Evolutionary conservation across 805 yeast genomes (phyloP).

Genomic region (Lipomyces yamadae): DNA sequence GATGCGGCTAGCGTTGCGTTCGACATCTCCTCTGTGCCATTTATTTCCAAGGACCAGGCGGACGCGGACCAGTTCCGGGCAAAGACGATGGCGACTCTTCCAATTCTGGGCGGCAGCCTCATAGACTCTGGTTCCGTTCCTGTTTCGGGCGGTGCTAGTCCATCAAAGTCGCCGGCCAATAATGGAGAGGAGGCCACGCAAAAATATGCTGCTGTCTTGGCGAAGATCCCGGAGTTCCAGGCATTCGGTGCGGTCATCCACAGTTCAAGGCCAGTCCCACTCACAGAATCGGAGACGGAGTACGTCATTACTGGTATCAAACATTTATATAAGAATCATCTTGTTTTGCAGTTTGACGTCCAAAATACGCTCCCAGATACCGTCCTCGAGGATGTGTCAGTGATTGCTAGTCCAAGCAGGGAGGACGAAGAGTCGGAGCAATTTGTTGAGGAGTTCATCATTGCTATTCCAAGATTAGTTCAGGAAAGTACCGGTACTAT

Average conservation of each 20-base stretch:
- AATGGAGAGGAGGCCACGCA: slow-evolving; percentile 41
- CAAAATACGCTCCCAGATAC: slow-evolving; percentile 82
- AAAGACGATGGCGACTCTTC: slow-evolving; percentile 52
- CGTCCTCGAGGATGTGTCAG: slow-evolving; percentile 75
- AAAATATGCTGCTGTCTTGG: slow-evolving; percentile 70
- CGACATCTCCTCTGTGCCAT: slow-evolving; percentile 70
- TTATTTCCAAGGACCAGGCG: slow-evolving; percentile 48
- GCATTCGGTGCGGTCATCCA: slow-evolving; percentile 76
- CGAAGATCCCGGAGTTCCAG: slow-evolving; percentile 72
- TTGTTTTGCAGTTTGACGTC: slow-evolving; percentile 80
- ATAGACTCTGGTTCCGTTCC: slow-evolving; percentile 40
- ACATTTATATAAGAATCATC: slow-evolving; percentile 75
- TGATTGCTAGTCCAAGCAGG: slow-evolving; percentile 49
- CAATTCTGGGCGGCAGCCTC: slow-evolving; percentile 21
- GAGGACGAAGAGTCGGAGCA: slow-evolving; percentile 56
- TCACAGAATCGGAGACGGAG: slow-evolving; percentile 93
- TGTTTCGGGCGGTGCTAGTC: slow-evolving; percentile 19
- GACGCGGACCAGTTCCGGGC: slow-evolving; percentile 49
- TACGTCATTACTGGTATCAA: slow-evolving; percentile 83
- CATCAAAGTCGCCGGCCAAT: slow-evolving; percentile 35
- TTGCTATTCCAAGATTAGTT: slow-evolving; percentile 71
- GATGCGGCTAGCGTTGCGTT: slow-evolving; percentile 59
- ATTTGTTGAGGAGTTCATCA: slow-evolving; percentile 65
- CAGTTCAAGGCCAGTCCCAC: slow-evolving; percentile 64
- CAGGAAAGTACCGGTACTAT: slow-evolving; percentile 76